phyloP scores from a whole-genome alignment of 2,329 filamentous ascomycete species.

The Fusarium secorum region DNA sequence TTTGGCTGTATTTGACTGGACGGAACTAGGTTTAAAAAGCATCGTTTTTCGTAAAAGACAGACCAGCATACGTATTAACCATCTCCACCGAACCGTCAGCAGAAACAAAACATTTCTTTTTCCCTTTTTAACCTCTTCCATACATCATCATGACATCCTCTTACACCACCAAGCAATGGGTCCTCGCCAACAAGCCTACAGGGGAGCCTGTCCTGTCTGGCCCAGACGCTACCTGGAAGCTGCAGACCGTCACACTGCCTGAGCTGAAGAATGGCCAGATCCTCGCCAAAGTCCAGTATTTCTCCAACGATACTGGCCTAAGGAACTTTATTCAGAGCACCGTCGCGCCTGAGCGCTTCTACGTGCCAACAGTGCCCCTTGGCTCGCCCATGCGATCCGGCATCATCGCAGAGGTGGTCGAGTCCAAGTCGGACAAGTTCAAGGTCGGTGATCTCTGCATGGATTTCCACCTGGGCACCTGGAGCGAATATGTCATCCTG shows the following conservation, averaged over 20 bases:
- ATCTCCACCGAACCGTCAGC: slow-evolving; percentile 1
- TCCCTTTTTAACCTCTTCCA: not conserved
- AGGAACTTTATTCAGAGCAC: slow-evolving; percentile 44
- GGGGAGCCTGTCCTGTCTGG: slow-evolving; percentile 40
- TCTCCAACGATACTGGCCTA: slow-evolving; percentile 43
- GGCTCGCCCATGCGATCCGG: slow-evolving; percentile 43
- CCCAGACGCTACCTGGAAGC: slow-evolving; percentile 40
- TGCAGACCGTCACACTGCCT: slow-evolving; percentile 38
- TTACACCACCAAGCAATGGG: slow-evolving; percentile 45
- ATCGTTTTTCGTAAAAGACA: not conserved
- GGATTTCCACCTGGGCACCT: slow-evolving; percentile 43
- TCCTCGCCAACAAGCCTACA: slow-evolving; percentile 40
- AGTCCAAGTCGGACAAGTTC: slow-evolving; percentile 37
- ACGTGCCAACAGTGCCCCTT: slow-evolving; percentile 41
- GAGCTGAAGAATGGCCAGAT: slow-evolving; percentile 40
- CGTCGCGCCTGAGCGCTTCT: slow-evolving; percentile 41
- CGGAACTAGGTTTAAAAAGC: not conserved
- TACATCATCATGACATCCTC: slow-evolving; percentile 32
- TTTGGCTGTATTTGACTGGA: not conserved
- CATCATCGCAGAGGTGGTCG: slow-evolving; percentile 42
- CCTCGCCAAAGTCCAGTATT: slow-evolving; percentile 41
- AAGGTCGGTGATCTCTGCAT: slow-evolving; percentile 42
- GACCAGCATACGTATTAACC: not conserved
- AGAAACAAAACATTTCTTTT: slow-evolving; percentile 1
- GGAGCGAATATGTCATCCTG: slow-evolving; percentile 42